Evolutionary conservation across 2,329 filamentous ascomycete genomes (phyloP), one percentile per base, ranked within the genome.

Genomic region (Ceratocystis smalleyi): DNA sequence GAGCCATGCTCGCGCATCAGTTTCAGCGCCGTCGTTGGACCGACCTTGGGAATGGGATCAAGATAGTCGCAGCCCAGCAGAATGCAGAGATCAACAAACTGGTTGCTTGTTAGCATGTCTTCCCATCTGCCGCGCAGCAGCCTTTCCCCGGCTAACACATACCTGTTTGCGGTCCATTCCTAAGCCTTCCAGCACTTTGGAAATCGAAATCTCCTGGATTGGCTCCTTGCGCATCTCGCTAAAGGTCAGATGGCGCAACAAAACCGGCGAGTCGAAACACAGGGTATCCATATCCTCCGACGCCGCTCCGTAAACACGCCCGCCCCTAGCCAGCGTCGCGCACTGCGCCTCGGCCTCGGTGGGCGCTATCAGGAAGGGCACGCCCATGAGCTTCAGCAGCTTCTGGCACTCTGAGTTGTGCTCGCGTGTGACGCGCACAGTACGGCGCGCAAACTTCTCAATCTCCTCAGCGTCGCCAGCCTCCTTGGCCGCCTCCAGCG

Each of bases 221-320:
- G 94, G 94, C 73, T 97, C 91, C 76, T 99, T 99, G 68, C 92
- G 83, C 77, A 96, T 91, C 78, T 99, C 94, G 72, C 90, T 95
- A 74, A 96, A 97, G 1, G 94, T 99, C 68, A 99, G 81, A 75
- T 99, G 91, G 61, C 94, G 83, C 68, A 99, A 77, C 59, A 99
- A 77, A 66, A 99, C 91, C 0, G 94, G 94, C 62, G 91, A 82
- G 71, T 96, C 85, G 75, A 99, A 99, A 71, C 92, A 97, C 64
- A 99, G 78, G 0, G 94, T 99, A 72, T 99, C 94, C 94, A 99
- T 99, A 76, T 99, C 94, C 76, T 99, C 94, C 68, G 89, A 95
- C 2, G 94, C 94, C 22, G 94, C 94, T 2, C 91, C 94, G 73
- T 95, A 99, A 62, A 99, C 94, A 76, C 97, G 97, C 45, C 91